phyloP scores from a whole-genome alignment of 441 rosid species.

The Caryocar brasiliense region DNA sequence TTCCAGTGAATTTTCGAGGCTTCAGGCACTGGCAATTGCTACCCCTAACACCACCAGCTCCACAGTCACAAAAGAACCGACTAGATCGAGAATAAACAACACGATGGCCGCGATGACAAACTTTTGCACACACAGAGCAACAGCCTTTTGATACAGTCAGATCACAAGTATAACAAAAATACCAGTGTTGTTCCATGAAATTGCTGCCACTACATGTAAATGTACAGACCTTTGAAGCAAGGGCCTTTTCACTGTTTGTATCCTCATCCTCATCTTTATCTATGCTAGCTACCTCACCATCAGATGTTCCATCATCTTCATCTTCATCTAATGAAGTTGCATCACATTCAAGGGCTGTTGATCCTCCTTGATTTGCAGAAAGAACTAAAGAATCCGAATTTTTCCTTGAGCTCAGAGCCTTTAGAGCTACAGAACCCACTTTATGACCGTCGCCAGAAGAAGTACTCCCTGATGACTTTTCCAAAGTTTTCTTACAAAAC shows the following conservation, averaged over 20 bases:
- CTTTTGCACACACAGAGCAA: slow-evolving; percentile 99
- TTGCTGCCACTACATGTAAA: slow-evolving; percentile 99
- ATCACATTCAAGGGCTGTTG: slow-evolving; percentile 83
- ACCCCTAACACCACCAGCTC: slow-evolving; percentile 99
- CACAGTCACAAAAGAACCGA: slow-evolving; percentile 99
- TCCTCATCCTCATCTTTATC: slow-evolving; percentile 99
- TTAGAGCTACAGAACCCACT: slow-evolving; percentile 45
- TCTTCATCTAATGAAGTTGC: slow-evolving; percentile 97
- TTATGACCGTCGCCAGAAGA: slow-evolving; percentile 32
- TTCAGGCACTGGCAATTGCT: slow-evolving; percentile 97
- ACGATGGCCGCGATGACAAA: slow-evolving; percentile 99
- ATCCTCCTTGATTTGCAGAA: slow-evolving; percentile 64
- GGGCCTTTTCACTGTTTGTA: slow-evolving; percentile 80
- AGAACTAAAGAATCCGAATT: slow-evolving; percentile 67
- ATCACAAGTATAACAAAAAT: slow-evolving; percentile 99
- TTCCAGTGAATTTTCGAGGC: slow-evolving; percentile 85
- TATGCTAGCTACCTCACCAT: slow-evolving; percentile 96
- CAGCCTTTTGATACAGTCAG: slow-evolving; percentile 97
- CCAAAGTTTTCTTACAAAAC: slow-evolving; percentile 39
- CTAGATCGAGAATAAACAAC: slow-evolving; percentile 99
- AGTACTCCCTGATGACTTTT: slow-evolving; percentile 46
- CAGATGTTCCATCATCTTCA: slow-evolving; percentile 99
- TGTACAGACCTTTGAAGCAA: slow-evolving; percentile 96
- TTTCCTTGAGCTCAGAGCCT: slow-evolving; percentile 62
- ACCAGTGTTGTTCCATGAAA: slow-evolving; percentile 99